Base-by-base conservation (phyloP, 352 stramenopile species). In the Thalassiosira pacifica region DNA sequence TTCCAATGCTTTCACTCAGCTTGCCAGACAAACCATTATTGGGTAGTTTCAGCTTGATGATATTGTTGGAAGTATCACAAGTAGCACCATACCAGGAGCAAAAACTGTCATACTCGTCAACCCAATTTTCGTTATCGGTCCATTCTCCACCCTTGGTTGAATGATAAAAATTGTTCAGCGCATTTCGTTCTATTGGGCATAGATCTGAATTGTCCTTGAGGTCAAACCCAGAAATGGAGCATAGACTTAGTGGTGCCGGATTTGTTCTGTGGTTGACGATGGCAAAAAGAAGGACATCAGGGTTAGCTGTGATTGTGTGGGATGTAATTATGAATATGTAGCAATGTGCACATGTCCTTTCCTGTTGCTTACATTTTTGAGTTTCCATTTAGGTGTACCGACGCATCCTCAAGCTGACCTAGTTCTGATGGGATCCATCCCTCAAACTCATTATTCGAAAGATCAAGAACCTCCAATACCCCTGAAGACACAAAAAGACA, bases 171-270 rank as follows among this genome's bases (percentile, higher is more conserved):
- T 66, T 61, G 13, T 71, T 67, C 18, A 89, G 34, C 6, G 79
- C 83, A 65, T 84, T 87, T 37, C 83, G 48, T 60, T 90, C 84
- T 18, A 48, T 16, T 29, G 77, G 77, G 45, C 83, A 89, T 11
- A 76, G 31, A 3, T 19, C 29, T 22, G 3, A 27, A 37, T 83
- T 60, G 32, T 73, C 32, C 65, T 42, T 61, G 0, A 84, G 29
- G 72, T 89, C 83, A 66, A 86, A 89, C 2, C 67, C 66, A 37
- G 2, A 5, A 11, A 81, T 24, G n/a, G n/a, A 83, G 34, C 83
- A 89, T 0, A 88, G 76, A 24, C n/a, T 72, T 0, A 88, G 37
- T 19, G 82, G 82, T 37, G 82, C 76, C 26, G 77, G 77, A 5
- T 64, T 27, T 8, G 13, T 40, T 59, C 64, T 77, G 26, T 67